phyloP scores from a whole-genome alignment of 345 rosid species.

The Conringia planisiliqua region DNA sequence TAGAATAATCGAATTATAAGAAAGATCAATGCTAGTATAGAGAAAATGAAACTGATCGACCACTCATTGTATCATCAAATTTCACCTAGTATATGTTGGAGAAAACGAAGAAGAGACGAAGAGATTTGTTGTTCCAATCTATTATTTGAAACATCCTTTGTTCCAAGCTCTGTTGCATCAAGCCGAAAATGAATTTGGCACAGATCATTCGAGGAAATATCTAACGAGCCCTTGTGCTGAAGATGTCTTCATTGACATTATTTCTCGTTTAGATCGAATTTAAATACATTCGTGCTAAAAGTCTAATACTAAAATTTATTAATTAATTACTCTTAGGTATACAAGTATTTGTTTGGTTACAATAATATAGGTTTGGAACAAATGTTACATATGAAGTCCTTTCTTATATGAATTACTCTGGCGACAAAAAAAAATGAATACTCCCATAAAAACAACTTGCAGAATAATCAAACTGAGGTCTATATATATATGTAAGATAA shows the following conservation, averaged over 20 bases:
- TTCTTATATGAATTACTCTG: not conserved
- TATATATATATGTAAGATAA: not conserved
- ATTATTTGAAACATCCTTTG: constrained; percentile 38
- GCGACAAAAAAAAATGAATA: not conserved
- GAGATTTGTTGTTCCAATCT: constrained; percentile 39
- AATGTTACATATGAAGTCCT: too few relatives aligned
- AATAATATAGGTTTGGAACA: too few relatives aligned
- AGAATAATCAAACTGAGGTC: not conserved
- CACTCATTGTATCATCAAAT: too few relatives aligned
- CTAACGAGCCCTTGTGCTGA: constrained; percentile 29
- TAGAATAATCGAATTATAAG: too few relatives aligned
- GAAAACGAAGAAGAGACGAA: constrained; percentile 29
- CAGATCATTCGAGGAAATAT: constrained; percentile 23
- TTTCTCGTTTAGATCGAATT: constrained; percentile 5
- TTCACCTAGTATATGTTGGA: too few relatives aligned
- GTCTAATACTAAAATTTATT: not conserved
- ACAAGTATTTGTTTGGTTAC: not conserved
- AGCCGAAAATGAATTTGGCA: constrained; percentile 37
- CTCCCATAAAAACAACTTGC: not conserved
- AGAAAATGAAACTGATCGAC: too few relatives aligned
- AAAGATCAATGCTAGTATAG: too few relatives aligned
- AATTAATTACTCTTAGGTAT: not conserved
- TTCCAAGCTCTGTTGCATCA: constrained; percentile 36
- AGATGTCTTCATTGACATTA: constrained; percentile 17
- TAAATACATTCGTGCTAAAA: not conserved